Conservation (phyloP, 352 stramenopile genomes). For the Aphanomyces astaci region DNA sequence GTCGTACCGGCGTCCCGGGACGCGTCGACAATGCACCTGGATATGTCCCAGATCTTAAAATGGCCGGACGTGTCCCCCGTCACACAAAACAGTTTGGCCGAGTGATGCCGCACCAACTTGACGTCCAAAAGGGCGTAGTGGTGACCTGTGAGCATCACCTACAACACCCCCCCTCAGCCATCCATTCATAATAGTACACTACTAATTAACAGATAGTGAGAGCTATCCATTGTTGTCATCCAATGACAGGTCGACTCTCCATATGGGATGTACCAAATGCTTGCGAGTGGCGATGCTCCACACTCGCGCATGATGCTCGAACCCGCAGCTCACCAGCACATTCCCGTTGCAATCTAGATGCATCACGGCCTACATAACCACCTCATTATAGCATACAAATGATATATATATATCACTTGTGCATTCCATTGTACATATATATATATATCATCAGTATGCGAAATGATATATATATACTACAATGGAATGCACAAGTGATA, state of each 20-base stretch:
- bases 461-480: no score
- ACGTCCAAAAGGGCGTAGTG: constrained; percentile 58
- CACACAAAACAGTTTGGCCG: constrained; percentile 29
- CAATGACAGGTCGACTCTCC: background rate
- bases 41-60: constrained; percentile 77
- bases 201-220: no score
- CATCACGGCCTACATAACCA: constrained; percentile 51
- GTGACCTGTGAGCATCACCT: constrained; percentile 55
- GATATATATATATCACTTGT: no score
- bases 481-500: no score
- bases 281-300: constrained; percentile 50
- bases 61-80: constrained; percentile 64
- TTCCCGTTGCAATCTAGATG: constrained; percentile 51
- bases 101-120: constrained; percentile 41
- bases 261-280: constrained; percentile 1
- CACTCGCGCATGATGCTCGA: constrained; percentile 75
- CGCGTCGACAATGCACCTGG: constrained; percentile 31
- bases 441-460: no score
- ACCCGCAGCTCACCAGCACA: constrained; percentile 61
- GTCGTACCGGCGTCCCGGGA: constrained; percentile 10
- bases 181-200: no score
- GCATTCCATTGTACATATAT: no score
- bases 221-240: no score
- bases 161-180: background rate
- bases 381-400: no score